phyloP scores from a whole-genome alignment of 225 moss, liverwort and hornwort species.

The Marchantia polymorpha region DNA sequence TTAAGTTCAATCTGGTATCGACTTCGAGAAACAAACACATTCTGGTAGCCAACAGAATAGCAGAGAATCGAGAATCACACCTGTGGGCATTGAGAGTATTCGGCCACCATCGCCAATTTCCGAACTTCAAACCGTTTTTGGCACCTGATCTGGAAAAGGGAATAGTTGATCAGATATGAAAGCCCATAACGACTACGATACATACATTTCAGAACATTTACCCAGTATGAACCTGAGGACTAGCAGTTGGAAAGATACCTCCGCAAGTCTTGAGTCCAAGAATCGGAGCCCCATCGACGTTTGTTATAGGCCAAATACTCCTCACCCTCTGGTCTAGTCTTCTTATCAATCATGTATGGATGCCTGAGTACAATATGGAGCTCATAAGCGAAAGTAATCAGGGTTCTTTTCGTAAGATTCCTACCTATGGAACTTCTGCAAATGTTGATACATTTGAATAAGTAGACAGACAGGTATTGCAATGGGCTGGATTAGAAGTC shows the following conservation, averaged over 20 bases:
- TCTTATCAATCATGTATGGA: conserved; percentile 44
- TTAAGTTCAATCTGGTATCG: too few relatives aligned
- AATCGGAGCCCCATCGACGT: conserved; percentile 45
- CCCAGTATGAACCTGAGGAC: background rate
- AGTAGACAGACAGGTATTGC: too few relatives aligned
- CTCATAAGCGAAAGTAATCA: background rate
- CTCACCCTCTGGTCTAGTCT: conserved; percentile 35
- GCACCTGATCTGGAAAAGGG: conserved; percentile 35
- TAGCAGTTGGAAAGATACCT: conserved; percentile 16
- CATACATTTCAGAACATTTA: background rate
- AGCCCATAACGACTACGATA: background rate
- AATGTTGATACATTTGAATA: background rate
- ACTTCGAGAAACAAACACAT: too few relatives aligned
- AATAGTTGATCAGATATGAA: background rate
- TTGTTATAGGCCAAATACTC: conserved; percentile 45
- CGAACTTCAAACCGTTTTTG: conserved; percentile 43
- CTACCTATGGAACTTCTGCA: too few relatives aligned
- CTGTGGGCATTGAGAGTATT: conserved; percentile 41
- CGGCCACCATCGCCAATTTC: conserved; percentile 48
- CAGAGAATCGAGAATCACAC: conserved; percentile 1
- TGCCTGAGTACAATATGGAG: conserved; percentile 26
- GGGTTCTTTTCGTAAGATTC: too few relatives aligned
- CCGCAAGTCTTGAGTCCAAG: conserved; percentile 40
- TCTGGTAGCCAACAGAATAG: background rate
- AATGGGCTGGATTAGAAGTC: too few relatives aligned